Conservation (phyloP, 2,329 filamentous ascomycete genomes). For the Colletotrichum tabaci region DNA sequence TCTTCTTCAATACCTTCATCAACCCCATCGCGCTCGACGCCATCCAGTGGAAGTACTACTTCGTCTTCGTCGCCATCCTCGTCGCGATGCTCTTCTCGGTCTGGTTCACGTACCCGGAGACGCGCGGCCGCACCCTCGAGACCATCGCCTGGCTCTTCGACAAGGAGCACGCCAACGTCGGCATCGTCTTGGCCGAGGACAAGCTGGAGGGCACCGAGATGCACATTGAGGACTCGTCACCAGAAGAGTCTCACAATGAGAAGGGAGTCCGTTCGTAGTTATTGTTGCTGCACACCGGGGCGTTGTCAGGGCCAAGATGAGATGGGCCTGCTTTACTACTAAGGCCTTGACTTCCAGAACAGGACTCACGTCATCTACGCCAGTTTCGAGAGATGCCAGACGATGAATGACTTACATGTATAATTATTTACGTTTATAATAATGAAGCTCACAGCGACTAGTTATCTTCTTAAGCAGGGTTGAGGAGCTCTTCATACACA, state of each 20-base stretch:
- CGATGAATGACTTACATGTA: too few relatives aligned
- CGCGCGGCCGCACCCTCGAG: constrained; percentile 39
- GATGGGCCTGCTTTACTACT: too few relatives aligned
- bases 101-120: constrained; percentile 41
- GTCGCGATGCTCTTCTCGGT: constrained; percentile 56
- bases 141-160: constrained; percentile 28
- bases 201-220: background rate
- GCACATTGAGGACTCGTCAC: background rate
- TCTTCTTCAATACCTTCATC: constrained; percentile 61
- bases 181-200: background rate
- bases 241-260: background rate
- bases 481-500: too few relatives aligned
- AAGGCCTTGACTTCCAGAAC: too few relatives aligned
- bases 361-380: too few relatives aligned
- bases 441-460: too few relatives aligned
- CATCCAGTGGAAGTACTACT: constrained; percentile 60
- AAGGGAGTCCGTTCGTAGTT: too few relatives aligned
- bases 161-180: background rate
- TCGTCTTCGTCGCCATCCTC: constrained; percentile 59
- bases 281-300: too few relatives aligned
- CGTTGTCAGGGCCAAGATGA: too few relatives aligned
- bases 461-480: too few relatives aligned
- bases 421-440: too few relatives aligned
- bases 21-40: constrained; percentile 60
- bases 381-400: too few relatives aligned